Evolutionary conservation across 139 green algal genomes (phyloP).

Genomic region (Picochlorum sp.): DNA sequence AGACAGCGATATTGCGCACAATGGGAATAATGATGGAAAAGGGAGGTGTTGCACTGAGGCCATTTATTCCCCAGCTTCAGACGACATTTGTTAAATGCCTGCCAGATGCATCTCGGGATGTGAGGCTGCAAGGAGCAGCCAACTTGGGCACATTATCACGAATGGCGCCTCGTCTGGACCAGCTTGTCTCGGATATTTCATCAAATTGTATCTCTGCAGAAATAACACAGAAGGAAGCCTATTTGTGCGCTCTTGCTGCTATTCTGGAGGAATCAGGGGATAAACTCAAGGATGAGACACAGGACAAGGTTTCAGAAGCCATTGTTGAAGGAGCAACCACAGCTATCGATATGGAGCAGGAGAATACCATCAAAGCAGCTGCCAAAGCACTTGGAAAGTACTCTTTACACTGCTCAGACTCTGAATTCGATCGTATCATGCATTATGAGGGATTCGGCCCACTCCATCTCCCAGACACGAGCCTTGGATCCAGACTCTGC

Average conservation of each 20-base stretch:
- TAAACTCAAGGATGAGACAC: slow-evolving; percentile 35
- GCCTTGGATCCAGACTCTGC: slow-evolving; percentile 18
- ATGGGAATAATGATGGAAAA: slow-evolving; percentile 80
- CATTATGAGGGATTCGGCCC: slow-evolving; percentile 28
- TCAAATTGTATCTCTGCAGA: not conserved
- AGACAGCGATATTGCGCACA: slow-evolving; percentile 81
- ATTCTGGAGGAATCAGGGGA: slow-evolving; percentile 48
- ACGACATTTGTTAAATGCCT: slow-evolving; percentile 98
- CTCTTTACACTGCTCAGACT: slow-evolving; percentile 10
- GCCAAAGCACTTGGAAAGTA: slow-evolving; percentile 29
- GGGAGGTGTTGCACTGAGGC: slow-evolving; percentile 77
- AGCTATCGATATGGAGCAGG: slow-evolving; percentile 21
- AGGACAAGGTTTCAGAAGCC: slow-evolving; percentile 37
- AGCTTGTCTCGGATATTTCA: slow-evolving; percentile 44
- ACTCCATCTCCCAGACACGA: slow-evolving; percentile 1
- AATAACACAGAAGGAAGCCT: slow-evolving; percentile 37
- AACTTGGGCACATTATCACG: slow-evolving; percentile 73
- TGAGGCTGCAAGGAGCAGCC: slow-evolving; percentile 45
- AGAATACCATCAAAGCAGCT: slow-evolving; percentile 18
- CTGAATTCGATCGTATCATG: slow-evolving; percentile 28
- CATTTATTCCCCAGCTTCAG: slow-evolving; percentile 97
- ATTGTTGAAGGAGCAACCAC: slow-evolving; percentile 10
- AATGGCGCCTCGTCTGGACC: slow-evolving; percentile 66
- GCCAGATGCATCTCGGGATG: slow-evolving; percentile 48
- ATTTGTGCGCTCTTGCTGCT: slow-evolving; percentile 61